Conservation (phyloP, 164 flowering plant genomes). For the Liriodendron chinense region DNA sequence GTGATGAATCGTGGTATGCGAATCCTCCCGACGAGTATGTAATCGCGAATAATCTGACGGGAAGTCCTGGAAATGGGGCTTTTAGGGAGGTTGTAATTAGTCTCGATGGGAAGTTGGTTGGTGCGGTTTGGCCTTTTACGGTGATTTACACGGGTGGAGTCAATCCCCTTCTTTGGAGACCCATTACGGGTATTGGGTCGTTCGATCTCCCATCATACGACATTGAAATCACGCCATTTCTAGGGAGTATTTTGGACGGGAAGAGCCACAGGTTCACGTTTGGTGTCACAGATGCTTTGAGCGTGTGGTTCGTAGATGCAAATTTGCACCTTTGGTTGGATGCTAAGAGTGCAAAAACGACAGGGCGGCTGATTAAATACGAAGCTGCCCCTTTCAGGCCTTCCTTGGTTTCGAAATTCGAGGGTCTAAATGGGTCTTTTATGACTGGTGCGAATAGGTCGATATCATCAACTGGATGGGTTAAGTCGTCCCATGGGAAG, state of each 20-base stretch:
- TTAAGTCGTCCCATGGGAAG: constrained; percentile 69
- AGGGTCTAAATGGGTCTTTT: constrained; percentile 63
- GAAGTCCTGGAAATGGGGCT: constrained; percentile 65
- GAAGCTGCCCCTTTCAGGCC: constrained; percentile 23
- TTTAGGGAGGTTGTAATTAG: constrained; percentile 79
- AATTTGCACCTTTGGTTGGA: constrained; percentile 95
- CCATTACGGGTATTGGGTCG: constrained; percentile 77
- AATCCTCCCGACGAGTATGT: constrained; percentile 69
- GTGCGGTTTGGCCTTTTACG: constrained; percentile 88
- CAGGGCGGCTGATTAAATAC: constrained; percentile 42
- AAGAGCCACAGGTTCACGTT: constrained; percentile 55
- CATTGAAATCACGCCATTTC: constrained; percentile 74
- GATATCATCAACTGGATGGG: constrained; percentile 60
- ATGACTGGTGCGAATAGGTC: constrained; percentile 40
- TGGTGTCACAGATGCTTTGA: constrained; percentile 71
- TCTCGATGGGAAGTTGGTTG: constrained; percentile 57
- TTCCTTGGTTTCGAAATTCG: constrained; percentile 32
- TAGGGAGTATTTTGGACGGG: constrained; percentile 67
- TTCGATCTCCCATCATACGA: constrained; percentile 86
- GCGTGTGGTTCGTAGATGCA: constrained; percentile 84
- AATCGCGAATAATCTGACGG: constrained; percentile 51
- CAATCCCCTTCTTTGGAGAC: constrained; percentile 85
- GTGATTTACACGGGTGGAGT: constrained; percentile 84
- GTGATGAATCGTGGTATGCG: constrained; percentile 81
- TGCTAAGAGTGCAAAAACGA: constrained; percentile 26